Base-by-base conservation (phyloP, 1,284 basidiomycete genomes). In the Ceratobasidium sp. region DNA sequence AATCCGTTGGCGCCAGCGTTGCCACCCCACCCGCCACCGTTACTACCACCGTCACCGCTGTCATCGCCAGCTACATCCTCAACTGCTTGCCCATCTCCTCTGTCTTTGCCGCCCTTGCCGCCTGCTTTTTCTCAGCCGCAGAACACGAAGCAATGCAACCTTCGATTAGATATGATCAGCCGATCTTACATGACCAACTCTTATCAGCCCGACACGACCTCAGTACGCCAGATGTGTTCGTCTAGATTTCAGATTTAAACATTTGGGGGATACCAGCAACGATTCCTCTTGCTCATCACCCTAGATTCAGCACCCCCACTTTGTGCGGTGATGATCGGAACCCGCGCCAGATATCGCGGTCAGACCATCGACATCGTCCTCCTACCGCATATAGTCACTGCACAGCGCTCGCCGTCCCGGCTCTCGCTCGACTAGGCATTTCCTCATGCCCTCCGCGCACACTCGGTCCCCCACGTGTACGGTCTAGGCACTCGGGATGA, bases 271-370 rank as follows among this genome's bases (percentile, higher is more conserved):
- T 26, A 11, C 58, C 43, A 21, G 43, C 5, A 11, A 13, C 44
- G 16, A n/a, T 50, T 43, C 63, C 47, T 28, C 5, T 30, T 38
- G 21, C 35, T 14, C 49, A 1, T 16, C 55, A 70, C 67, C 67
- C 67, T 70, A 43, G 44, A 70, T 70, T 59, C 43, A 23, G 46
- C 26, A 38, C 50, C 67, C 67, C 67, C 43, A 21, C 21, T 43
- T 50, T 44, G 30, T 23, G 43, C 67, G 44, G 41, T 70, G 67
- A 70, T 70, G 67, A 70, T 70, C 67, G 67, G 67, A 70, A 70
- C 54, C 54, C 26, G 30, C 21, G 16, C n/a, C 47, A 32, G 43
- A 21, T 44, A 59, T 70, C 67, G 58, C 44, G 18, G 41, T 44
- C 58, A 23, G 35, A 4, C 35, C 35, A 38, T 38, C 35, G 35